Percentiles rank a stretch among this genome's conserved stretches.
Conservation (phyloP, 2,329 filamentous ascomycete species). For the Verruconis gallopava region DNA sequence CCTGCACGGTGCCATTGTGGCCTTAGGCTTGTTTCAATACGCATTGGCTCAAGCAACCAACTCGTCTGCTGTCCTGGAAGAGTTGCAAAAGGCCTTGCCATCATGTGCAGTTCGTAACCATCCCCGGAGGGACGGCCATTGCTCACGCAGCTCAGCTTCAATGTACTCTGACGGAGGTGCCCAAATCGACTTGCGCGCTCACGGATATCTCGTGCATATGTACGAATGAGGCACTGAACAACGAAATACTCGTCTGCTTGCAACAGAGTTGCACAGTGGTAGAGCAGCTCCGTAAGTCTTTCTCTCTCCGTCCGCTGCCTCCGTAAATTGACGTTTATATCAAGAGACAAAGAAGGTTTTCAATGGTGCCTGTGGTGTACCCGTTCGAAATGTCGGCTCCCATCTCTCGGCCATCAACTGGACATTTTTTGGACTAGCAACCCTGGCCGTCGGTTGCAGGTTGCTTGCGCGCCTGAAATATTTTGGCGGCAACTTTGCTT, state of each 20-base stretch:
- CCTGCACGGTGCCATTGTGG: not conserved
- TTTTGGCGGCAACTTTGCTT: not conserved
- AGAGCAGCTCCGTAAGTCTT: too few relatives aligned
- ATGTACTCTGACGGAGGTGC: not conserved
- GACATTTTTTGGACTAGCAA: not conserved
- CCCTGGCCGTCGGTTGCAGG: not conserved
- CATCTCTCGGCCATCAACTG: not conserved
- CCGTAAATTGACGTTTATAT: too few relatives aligned
- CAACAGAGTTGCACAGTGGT: not conserved
- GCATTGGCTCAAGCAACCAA: not conserved
- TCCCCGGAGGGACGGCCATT: not conserved
- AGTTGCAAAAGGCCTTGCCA: not conserved
- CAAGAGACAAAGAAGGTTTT: not conserved
- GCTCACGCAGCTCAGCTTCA: not conserved
- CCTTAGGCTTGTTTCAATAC: not conserved
- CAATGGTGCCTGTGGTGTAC: not conserved
- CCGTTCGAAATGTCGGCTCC: not conserved
- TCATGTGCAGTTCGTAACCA: not conserved
- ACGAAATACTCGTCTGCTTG: not conserved
- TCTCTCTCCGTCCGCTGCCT: too few relatives aligned
- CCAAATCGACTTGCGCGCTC: not conserved
- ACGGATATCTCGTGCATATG: not conserved
- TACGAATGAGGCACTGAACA: not conserved
- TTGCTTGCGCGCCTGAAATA: not conserved
- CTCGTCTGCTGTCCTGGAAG: not conserved